Conservation (phyloP, 2,329 filamentous ascomycete genomes). For the Calycina herbarum region DNA sequence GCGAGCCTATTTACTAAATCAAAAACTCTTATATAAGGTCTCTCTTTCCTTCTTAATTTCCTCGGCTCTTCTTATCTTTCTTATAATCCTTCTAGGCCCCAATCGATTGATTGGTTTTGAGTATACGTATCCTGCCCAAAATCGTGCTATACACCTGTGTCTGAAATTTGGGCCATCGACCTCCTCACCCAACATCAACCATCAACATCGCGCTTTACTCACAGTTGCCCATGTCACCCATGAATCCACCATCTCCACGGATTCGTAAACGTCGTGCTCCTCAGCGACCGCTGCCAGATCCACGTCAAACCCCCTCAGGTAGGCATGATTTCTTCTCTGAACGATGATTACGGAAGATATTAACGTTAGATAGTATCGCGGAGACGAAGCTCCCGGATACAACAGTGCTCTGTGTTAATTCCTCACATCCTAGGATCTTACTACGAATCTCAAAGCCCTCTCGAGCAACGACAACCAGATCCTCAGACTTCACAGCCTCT, state of each 20-base stretch:
- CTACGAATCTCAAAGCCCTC: background rate
- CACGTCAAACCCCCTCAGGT: slow-evolving; percentile 18
- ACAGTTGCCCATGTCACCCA: background rate
- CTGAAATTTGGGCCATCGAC: too few species aligned
- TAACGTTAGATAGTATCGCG: slow-evolving; percentile 19
- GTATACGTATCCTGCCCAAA: too few species aligned
- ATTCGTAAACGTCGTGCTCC: slow-evolving; percentile 21
- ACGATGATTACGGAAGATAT: slow-evolving; percentile 15
- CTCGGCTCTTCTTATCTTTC: too few species aligned
- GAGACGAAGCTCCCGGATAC: slow-evolving; percentile 23
- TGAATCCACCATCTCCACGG: slow-evolving; percentile 19
- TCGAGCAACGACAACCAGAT: slow-evolving; percentile 23
- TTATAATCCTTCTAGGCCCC: too few species aligned
- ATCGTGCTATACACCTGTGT: too few species aligned
- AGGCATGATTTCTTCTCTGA: slow-evolving; percentile 16
- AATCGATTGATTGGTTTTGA: too few species aligned
- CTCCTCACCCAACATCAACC: too few species aligned
- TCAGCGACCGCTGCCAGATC: slow-evolving; percentile 19
- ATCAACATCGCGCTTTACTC: too few species aligned
- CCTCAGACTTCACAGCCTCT: slow-evolving; percentile 21
- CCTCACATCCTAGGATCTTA: background rate
- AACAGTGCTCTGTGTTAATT: slow-evolving; percentile 21
- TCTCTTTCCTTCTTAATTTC: too few species aligned
- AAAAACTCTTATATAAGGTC: too few species aligned
- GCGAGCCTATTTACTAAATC: too few species aligned